A percentile compares a stretch with the other conserved stretches of the same genome.
These are phyloP conservation scores for Pseudohyphozyma bogoriensis DNA, from an alignment of 768 basidiomycete genomes.

Conservation along the genomic window DNA sequence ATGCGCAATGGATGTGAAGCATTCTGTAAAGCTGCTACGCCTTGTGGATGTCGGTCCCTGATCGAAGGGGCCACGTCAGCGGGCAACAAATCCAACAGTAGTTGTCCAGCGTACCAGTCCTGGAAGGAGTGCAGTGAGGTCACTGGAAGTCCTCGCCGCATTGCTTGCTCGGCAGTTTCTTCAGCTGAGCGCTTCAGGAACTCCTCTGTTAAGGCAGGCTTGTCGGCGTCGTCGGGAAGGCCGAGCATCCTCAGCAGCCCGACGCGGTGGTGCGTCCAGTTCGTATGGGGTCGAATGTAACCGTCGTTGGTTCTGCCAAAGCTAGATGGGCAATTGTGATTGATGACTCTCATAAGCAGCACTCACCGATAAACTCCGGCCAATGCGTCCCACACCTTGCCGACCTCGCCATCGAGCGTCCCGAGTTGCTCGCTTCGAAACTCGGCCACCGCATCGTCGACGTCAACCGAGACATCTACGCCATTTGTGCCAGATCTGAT, in stretches of 20 bases:
- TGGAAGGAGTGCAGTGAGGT: conserved; percentile 47
- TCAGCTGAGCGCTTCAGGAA: conserved; percentile 43
- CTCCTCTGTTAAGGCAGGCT: conserved; percentile 40
- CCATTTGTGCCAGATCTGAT: conserved; percentile 43
- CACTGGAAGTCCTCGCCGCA: conserved; percentile 45
- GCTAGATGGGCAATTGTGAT: too few species aligned
- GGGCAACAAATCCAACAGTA: background rate
- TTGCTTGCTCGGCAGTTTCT: conserved; percentile 47
- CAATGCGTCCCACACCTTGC: conserved; percentile 45
- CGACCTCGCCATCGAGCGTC: conserved; percentile 19
- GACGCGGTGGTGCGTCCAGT: conserved; percentile 53
- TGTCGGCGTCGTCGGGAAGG: conserved; percentile 37
- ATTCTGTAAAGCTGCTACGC: conserved; percentile 44
- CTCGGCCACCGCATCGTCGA: conserved; percentile 50
- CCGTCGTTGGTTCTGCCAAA: conserved; percentile 47
- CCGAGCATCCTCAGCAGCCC: conserved; percentile 47
- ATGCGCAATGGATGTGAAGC: conserved; percentile 46
- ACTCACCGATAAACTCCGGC: conserved; percentile 53
- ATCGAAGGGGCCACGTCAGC: background rate
- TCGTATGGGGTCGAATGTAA: conserved; percentile 53
- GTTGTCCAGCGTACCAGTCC: conserved; percentile 34
- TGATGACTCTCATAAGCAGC: too few species aligned
- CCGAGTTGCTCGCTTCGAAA: conserved; percentile 42
- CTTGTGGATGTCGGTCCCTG: conserved; percentile 48
- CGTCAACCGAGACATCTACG: conserved; percentile 48